Conservation (phyloP, 495 filamentous ascomycete species). For the Friedmanniomyces simplex region DNA sequence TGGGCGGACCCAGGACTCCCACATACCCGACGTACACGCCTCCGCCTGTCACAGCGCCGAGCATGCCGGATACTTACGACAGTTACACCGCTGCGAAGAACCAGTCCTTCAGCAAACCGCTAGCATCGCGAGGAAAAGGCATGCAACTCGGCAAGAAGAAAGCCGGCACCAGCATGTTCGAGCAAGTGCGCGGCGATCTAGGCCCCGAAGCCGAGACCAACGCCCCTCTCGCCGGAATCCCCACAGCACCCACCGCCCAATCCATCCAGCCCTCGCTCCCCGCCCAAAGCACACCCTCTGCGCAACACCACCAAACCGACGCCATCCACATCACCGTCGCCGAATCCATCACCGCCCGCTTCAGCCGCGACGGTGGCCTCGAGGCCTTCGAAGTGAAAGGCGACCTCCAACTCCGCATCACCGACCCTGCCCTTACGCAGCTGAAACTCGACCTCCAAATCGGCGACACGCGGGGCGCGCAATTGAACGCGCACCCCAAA, state of each 20-base stretch:
- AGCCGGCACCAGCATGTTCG: constrained; percentile 91
- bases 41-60: constrained; percentile 56
- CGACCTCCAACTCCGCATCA: constrained; percentile 78
- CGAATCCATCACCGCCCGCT: constrained; percentile 75
- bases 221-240: constrained; percentile 60
- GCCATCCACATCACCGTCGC: constrained; percentile 70
- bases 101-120: constrained; percentile 43
- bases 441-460: constrained; percentile 71
- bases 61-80: constrained; percentile 73
- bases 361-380: constrained; percentile 73
- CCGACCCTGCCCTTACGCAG: constrained; percentile 77
- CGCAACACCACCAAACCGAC: constrained; percentile 35
- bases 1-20: constrained; percentile 50
- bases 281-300: constrained; percentile 40
- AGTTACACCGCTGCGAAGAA: constrained; percentile 95
- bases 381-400: constrained; percentile 81
- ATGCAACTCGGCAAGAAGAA: constrained; percentile 99
- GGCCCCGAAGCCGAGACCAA: constrained; percentile 69
- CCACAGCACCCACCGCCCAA: constrained; percentile 43
- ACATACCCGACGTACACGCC: constrained; percentile 73
- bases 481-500: constrained; percentile 90
- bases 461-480: constrained; percentile 63
- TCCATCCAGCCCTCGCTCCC: constrained; percentile 30
- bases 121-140: constrained; percentile 79
- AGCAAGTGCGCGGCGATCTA: constrained; percentile 81